Percentiles rank a stretch among this genome's conserved stretches.
phyloP scores from a whole-genome alignment of 495 filamentous ascomycete species.

The Xylaria palmicola region DNA sequence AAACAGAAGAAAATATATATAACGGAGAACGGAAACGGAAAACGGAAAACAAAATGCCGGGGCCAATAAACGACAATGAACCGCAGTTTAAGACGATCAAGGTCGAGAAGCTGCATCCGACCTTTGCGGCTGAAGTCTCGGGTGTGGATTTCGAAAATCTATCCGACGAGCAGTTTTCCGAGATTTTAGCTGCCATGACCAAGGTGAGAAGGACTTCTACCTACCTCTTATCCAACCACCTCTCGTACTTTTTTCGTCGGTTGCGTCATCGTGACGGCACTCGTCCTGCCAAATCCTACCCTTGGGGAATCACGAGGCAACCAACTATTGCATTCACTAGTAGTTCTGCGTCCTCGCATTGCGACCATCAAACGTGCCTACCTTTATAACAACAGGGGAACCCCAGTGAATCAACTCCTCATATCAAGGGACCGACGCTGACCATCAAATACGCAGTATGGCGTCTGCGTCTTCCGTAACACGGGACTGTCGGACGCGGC shows the following conservation, averaged over 20 bases:
- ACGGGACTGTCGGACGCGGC: constrained; percentile 51
- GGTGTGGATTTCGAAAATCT: constrained; percentile 52
- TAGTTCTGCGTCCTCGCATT: too few species aligned
- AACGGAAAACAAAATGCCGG: constrained; percentile 21
- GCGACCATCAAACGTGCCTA: not conserved
- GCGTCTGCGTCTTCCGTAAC: constrained; percentile 54
- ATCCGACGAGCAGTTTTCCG: constrained; percentile 44
- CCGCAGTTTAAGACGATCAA: constrained; percentile 35
- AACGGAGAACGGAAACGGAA: not conserved
- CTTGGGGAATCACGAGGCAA: too few species aligned
- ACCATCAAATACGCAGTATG: constrained; percentile 42
- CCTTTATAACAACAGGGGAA: not conserved
- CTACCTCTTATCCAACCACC: too few species aligned
- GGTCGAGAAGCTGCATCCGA: constrained; percentile 50
- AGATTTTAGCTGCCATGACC: constrained; percentile 49
- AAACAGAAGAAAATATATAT: not conserved
- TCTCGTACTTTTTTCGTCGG: not conserved
- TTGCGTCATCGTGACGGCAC: not conserved
- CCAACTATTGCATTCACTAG: too few species aligned
- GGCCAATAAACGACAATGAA: constrained; percentile 22
- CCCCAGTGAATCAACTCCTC: not conserved
- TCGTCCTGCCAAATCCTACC: too few species aligned
- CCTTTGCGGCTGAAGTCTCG: constrained; percentile 53
- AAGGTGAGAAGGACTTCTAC: constrained; percentile 34
- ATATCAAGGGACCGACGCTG: not conserved